Base-by-base conservation (phyloP, 1,284 basidiomycete species). In the Takashimella koratensis region DNA sequence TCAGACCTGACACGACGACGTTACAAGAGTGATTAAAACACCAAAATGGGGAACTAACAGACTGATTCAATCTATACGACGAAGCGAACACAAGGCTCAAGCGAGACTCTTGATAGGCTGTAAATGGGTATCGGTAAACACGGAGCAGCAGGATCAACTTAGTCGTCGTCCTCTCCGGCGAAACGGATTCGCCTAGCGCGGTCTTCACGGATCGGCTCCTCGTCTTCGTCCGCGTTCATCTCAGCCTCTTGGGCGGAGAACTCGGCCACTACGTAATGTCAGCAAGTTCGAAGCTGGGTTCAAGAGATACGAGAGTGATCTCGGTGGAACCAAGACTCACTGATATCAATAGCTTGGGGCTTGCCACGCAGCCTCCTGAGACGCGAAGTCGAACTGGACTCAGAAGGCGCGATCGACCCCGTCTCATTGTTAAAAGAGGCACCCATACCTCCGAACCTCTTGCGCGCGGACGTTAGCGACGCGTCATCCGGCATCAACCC, bases 141-240 rank as follows among this genome's bases (percentile, higher is more conserved):
- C n/a, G n/a, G n/a, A n/a, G n/a, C n/a, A n/a, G n/a, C n/a, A n/a
- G n/a, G n/a, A n/a, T n/a, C n/a, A n/a, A 36, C 16, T 16, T 36
- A 36, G 16, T 36, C 16, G 16, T 36, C 30, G 16, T 36, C 30
- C 3, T 41, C 51, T 24, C 44, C 56, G 1, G 64, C 70, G 45
- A 72, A 72, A 27, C 70, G 59, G 51, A 72, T 70, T 4, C 58
- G 61, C 13, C 64, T 48, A 22, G 66, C 60, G 45, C 70, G 57
- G 49, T 67, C 59, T 22, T 70, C 66, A 23, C 59, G 58, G 50
- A 72, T 62, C 19, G 58, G 63, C 44, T 65, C 63, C 41, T 65
- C 63, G 12, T 53, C 58, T 20, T 64, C 60, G 21, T 54, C 54
- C 23, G 58, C 53, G 49, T 47, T 53, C 46, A 39, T 36, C 45